phyloP scores from a whole-genome alignment of 495 filamentous ascomycete species.

The Talaromyces stipitatus region DNA sequence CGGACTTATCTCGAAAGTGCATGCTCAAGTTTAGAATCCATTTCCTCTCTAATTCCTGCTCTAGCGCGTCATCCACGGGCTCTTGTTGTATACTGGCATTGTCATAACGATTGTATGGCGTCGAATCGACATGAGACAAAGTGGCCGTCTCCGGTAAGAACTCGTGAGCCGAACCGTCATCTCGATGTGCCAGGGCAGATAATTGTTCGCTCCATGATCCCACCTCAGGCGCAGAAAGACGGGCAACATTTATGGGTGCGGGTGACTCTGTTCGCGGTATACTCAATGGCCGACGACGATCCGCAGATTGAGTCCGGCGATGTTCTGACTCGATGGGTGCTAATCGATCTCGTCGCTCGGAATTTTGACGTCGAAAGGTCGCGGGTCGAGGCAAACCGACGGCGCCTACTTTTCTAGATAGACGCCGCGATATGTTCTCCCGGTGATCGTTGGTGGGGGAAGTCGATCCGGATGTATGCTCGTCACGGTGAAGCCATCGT shows the following conservation, averaged over 20 bases:
- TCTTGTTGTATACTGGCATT: neutral
- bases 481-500: conserved; percentile 42
- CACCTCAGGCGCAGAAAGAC: conserved; percentile 41
- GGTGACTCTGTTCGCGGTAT: conserved; percentile 36
- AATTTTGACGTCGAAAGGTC: conserved; percentile 74
- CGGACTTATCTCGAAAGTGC: conserved; percentile 94
- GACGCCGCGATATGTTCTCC: conserved; percentile 40
- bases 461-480: conserved; percentile 13
- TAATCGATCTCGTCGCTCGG: conserved; percentile 67
- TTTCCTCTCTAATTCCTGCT: conserved; percentile 73
- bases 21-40: conserved; percentile 99
- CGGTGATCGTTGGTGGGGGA: conserved; percentile 18
- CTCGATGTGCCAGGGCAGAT: neutral
- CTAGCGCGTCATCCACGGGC: conserved; percentile 43
- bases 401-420: conserved; percentile 60
- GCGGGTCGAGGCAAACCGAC: conserved; percentile 66
- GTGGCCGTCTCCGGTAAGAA: conserved; percentile 3
- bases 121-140: conserved; percentile 1
- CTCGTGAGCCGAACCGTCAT: neutral
- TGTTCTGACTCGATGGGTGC: conserved; percentile 58
- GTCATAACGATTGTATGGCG: conserved; percentile 2
- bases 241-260: conserved; percentile 27
- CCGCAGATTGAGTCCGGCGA: conserved; percentile 66
- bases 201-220: conserved; percentile 31
- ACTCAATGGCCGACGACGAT: conserved; percentile 50